Conservation (phyloP, 2,329 filamentous ascomycete species). For the Plectosphaerella cucumerina region DNA sequence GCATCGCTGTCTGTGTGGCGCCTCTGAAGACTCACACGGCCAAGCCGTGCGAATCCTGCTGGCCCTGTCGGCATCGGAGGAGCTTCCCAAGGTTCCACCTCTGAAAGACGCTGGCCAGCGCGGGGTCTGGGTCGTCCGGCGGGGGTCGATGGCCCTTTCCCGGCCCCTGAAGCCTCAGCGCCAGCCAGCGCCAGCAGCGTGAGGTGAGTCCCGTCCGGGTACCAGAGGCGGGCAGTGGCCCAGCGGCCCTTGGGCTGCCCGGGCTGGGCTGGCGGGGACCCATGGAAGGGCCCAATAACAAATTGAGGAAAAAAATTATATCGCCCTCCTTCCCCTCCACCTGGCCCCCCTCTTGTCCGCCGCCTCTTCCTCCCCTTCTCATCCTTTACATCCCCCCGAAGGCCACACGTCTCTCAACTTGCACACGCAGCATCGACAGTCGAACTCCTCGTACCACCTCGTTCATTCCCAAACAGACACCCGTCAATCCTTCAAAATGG, state of each 20-base stretch:
- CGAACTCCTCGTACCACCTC: not conserved
- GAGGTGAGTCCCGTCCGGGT: too few relatives aligned
- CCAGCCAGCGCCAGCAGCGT: too few relatives aligned
- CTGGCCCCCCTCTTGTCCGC: conserved; percentile 7
- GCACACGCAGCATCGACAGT: not conserved
- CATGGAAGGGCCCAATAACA: conserved; percentile 11
- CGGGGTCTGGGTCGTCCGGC: too few relatives aligned
- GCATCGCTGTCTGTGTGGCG: too few relatives aligned
- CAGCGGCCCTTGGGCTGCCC: not conserved
- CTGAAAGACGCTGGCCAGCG: too few relatives aligned
- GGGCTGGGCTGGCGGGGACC: not conserved
- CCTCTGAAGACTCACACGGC: too few relatives aligned
- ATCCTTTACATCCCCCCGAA: conserved; percentile 1
- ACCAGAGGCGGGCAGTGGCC: too few relatives aligned
- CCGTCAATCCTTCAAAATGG: conserved; percentile 48
- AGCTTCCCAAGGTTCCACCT: too few relatives aligned
- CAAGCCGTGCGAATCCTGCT: too few relatives aligned
- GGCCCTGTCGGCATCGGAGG: too few relatives aligned
- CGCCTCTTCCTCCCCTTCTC: conserved; percentile 14
- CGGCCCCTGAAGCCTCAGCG: too few relatives aligned
- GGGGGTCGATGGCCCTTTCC: too few relatives aligned
- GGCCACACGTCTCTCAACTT: conserved; percentile 4
- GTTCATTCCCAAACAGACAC: conserved; percentile 1
- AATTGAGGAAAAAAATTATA: conserved; percentile 16
- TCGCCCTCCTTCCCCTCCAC: conserved; percentile 4